Conservation (phyloP, 202 grass and related monocot species). For the Zizania palustris region DNA sequence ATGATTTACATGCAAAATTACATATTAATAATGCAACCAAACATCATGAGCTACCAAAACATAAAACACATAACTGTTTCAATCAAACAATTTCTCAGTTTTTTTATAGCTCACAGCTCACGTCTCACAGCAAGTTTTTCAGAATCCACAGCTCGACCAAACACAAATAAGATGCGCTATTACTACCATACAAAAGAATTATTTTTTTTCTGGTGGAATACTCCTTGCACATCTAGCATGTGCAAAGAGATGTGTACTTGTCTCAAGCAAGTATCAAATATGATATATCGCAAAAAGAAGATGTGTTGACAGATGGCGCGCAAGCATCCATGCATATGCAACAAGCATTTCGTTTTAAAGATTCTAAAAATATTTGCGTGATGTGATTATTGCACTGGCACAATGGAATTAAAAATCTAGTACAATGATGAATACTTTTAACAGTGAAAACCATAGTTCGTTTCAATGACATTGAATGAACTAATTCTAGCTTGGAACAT, state of each 20-base stretch:
- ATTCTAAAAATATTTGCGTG: neutral
- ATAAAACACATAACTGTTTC: no score
- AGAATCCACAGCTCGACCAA: no score
- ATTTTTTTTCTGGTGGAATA: constrained; percentile 36
- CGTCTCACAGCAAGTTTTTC: no score
- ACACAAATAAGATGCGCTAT: no score
- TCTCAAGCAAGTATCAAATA: constrained; percentile 43
- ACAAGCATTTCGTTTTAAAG: neutral
- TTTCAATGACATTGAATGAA: neutral
- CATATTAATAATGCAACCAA: no score
- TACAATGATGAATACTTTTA: no score
- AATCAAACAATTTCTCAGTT: no score
- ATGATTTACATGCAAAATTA: no score
- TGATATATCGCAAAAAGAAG: constrained; percentile 21
- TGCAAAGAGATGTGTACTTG: neutral
- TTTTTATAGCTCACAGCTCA: no score
- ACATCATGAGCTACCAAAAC: no score
- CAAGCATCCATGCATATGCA: constrained; percentile 2
- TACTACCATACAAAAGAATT: constrained; percentile 6
- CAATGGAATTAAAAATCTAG: no score
- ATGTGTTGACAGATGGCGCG: constrained; percentile 33
- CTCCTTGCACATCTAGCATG: constrained; percentile 35
- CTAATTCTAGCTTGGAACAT: neutral
- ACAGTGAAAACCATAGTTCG: neutral
- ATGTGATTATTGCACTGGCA: neutral